Percentiles rank a stretch among this genome's conserved stretches.
These are phyloP conservation scores for Rhododendron ferrugineum DNA, from an alignment of 148 eudicot genomes.

Conservation along the genomic window DNA sequence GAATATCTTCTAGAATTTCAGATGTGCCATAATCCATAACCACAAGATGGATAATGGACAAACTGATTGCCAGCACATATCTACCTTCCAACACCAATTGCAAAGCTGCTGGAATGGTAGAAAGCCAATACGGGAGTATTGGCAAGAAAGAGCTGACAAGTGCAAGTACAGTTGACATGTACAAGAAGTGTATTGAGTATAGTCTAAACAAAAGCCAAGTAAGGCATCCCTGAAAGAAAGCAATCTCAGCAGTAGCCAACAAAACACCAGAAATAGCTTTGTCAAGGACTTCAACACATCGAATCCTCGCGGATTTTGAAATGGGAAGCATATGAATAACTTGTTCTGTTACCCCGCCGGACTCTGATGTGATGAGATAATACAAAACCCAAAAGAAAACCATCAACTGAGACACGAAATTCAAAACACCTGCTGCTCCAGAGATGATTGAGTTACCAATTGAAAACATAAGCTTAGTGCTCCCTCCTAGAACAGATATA, in stretches of 20 bases:
- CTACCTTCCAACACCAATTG: slow-evolving; percentile 68
- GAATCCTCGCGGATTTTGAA: slow-evolving; percentile 47
- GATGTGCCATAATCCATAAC: slow-evolving; percentile 68
- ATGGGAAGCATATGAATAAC: slow-evolving; percentile 77
- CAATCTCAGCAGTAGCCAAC: slow-evolving; percentile 71
- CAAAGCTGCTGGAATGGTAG: slow-evolving; percentile 66
- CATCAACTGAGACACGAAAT: slow-evolving; percentile 76
- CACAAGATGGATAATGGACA: slow-evolving; percentile 53
- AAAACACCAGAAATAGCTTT: slow-evolving; percentile 70
- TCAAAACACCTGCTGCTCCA: slow-evolving; percentile 84
- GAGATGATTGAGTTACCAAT: slow-evolving; percentile 62
- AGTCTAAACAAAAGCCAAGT: slow-evolving; percentile 86
- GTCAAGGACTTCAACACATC: slow-evolving; percentile 79
- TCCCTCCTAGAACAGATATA: slow-evolving; percentile 62
- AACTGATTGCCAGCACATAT: slow-evolving; percentile 48
- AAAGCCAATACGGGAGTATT: slow-evolving; percentile 54
- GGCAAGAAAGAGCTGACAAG: slow-evolving; percentile 71
- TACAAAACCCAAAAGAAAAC: slow-evolving; percentile 94
- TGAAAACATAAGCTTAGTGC: slow-evolving; percentile 65
- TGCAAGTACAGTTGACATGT: slow-evolving; percentile 76
- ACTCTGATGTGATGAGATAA: slow-evolving; percentile 84
- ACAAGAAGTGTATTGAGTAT: slow-evolving; percentile 69
- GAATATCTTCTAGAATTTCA: slow-evolving; percentile 70
- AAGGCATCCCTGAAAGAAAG: slow-evolving; percentile 78
- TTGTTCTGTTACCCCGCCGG: slow-evolving; percentile 95